A percentile compares a stretch with the other conserved stretches of the same genome.
Evolutionary conservation across 257 asterid genomes (phyloP).

Genomic region (Scutellaria minor): DNA sequence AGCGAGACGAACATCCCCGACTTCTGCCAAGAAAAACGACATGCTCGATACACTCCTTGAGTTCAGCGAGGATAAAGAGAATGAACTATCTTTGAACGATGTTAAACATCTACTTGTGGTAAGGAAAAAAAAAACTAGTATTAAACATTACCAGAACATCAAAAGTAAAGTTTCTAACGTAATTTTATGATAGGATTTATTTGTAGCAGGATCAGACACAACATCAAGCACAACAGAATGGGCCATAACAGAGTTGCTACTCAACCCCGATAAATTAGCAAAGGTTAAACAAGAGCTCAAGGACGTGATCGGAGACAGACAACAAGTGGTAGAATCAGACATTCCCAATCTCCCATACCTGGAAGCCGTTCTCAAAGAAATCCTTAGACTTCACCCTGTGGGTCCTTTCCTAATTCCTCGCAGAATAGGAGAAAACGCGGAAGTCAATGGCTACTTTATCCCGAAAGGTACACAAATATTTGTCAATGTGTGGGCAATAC

Average conservation of each 20-base stretch:
- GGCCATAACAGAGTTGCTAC: constrained; percentile 43
- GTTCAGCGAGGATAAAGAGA: constrained; percentile 1
- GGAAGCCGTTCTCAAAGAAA: constrained; percentile 7
- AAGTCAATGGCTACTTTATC: neutral
- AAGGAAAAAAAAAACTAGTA: too few relatives aligned
- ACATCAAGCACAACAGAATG: constrained; percentile 29
- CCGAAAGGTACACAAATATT: neutral
- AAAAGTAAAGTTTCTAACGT: neutral
- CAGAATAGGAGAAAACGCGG: neutral
- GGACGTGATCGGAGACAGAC: neutral
- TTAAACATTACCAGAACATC: neutral
- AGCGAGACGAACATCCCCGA: neutral
- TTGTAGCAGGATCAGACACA: constrained; percentile 11
- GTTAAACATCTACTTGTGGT: constrained; percentile 15
- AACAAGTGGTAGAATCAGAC: neutral
- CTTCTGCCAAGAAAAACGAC: neutral
- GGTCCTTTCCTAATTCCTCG: neutral
- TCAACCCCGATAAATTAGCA: constrained; percentile 25
- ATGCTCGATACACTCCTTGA: constrained; percentile 7
- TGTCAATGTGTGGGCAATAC: constrained; percentile 4
- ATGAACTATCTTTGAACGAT: neutral
- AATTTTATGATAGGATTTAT: neutral
- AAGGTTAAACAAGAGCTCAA: constrained; percentile 21
- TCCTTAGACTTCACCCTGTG: neutral
- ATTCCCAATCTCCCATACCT: neutral